Conservation (phyloP, 208 protist genomes). For the Crithidia fasciculata region DNA sequence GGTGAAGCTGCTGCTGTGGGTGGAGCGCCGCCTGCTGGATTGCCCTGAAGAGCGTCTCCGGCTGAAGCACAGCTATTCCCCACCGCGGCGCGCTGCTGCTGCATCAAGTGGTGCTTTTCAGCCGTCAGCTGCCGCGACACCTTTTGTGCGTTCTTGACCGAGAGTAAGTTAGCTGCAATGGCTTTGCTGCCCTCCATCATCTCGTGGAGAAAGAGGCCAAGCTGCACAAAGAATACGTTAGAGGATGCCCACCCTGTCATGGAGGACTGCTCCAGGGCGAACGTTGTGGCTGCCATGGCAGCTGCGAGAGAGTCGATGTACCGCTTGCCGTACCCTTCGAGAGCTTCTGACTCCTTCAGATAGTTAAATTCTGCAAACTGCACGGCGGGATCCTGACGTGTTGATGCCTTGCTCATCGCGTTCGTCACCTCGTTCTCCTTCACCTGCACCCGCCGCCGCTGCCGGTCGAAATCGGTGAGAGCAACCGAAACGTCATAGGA, state of each 20-base stretch:
- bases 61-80: not conserved
- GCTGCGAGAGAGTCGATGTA: slow-evolving; percentile 48
- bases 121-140: slow-evolving; percentile 58
- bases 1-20: not conserved
- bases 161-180: slow-evolving; percentile 36
- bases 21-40: not conserved
- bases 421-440: slow-evolving; percentile 28
- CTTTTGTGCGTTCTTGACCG: slow-evolving; percentile 64
- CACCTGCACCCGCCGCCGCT: slow-evolving; percentile 53
- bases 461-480: slow-evolving; percentile 59
- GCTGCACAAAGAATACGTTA: slow-evolving; percentile 76
- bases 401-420: slow-evolving; percentile 6
- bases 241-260: slow-evolving; percentile 72
- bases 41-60: not conserved
- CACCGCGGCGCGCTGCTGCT: slow-evolving; percentile 5
- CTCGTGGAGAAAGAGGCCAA: slow-evolving; percentile 51
- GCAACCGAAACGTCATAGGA: slow-evolving; percentile 35
- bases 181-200: slow-evolving; percentile 14
- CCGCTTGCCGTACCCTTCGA: slow-evolving; percentile 32
- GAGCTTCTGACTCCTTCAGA: slow-evolving; percentile 21
- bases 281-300: slow-evolving; percentile 53
- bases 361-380: slow-evolving; percentile 37
- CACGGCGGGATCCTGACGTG: slow-evolving; percentile 18
- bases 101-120: slow-evolving; percentile 45
- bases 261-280: slow-evolving; percentile 70